These are phyloP conservation scores for Lentinula raphanica DNA, from an alignment of 768 basidiomycete genomes.

Conservation along the genomic window DNA sequence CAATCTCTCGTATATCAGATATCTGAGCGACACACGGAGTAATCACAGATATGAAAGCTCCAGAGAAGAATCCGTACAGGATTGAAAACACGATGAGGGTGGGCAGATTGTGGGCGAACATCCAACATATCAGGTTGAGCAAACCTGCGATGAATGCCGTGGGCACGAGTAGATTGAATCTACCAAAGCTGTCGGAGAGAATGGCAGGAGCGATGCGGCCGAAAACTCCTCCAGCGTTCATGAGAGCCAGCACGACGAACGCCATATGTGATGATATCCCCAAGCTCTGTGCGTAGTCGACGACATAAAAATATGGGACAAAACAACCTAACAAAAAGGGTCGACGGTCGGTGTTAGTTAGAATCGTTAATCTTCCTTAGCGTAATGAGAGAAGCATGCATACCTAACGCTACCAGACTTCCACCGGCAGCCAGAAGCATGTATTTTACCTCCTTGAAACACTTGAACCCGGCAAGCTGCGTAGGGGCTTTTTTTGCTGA, in stretches of 20 bases:
- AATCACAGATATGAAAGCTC: conserved; percentile 63
- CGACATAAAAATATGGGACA: conserved; percentile 68
- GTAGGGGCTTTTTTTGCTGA: conserved; percentile 11
- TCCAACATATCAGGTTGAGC: conserved; percentile 55
- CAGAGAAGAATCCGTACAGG: conserved; percentile 58
- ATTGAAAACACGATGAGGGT: conserved; percentile 39
- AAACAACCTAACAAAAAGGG: conserved; percentile 48
- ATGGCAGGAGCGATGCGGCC: conserved; percentile 63
- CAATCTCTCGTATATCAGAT: conserved; percentile 52
- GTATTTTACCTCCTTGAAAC: conserved; percentile 41
- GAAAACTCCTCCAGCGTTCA: conserved; percentile 64
- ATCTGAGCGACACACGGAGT: conserved; percentile 67
- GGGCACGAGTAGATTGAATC: conserved; percentile 63
- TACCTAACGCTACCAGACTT: conserved; percentile 59
- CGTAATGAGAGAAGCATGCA: conserved; percentile 14
- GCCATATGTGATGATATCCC: conserved; percentile 31
- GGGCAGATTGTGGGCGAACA: conserved; percentile 34
- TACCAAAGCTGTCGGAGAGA: conserved; percentile 59
- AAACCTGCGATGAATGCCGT: conserved; percentile 59
- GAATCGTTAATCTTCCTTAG: neutral
- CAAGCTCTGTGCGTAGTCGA: conserved; percentile 46
- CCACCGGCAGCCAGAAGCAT: conserved; percentile 49
- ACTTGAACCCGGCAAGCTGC: neutral
- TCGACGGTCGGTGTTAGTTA: neutral
- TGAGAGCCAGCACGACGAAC: conserved; percentile 55